Evolutionary conservation across 805 yeast species (phyloP).

Genomic region (Saturnispora diversa): DNA sequence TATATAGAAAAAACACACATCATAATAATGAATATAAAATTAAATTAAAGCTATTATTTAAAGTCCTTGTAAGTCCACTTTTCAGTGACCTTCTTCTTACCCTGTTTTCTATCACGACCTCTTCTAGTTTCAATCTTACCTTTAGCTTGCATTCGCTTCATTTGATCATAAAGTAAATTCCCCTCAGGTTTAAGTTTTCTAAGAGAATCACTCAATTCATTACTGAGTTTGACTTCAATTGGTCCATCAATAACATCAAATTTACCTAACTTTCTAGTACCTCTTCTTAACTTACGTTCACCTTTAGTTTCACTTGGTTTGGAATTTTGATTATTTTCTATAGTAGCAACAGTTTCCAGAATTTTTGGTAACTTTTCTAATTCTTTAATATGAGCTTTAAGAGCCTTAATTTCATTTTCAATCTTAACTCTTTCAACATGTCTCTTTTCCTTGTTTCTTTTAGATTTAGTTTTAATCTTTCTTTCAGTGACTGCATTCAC

Average conservation of each 20-base stretch:
- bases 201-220: slow-evolving; percentile 79
- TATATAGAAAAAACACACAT: neutral
- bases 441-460: slow-evolving; percentile 63
- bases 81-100: slow-evolving; percentile 71
- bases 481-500: slow-evolving; percentile 59
- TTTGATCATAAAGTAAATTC: slow-evolving; percentile 69
- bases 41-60: slow-evolving; percentile 36
- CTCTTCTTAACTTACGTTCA: slow-evolving; percentile 24
- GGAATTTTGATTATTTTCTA: slow-evolving; percentile 7
- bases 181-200: slow-evolving; percentile 89
- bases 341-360: slow-evolving; percentile 20
- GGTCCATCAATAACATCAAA: slow-evolving; percentile 36
- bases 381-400: slow-evolving; percentile 55
- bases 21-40: neutral
- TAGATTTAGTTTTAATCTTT: slow-evolving; percentile 68
- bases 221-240: slow-evolving; percentile 76
- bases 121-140: slow-evolving; percentile 85
- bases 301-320: slow-evolving; percentile 16
- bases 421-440: slow-evolving; percentile 52
- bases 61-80: slow-evolving; percentile 93
- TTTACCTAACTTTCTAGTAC: slow-evolving; percentile 34
- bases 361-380: slow-evolving; percentile 45
- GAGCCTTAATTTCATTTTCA: slow-evolving; percentile 43
- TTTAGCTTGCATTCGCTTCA: slow-evolving; percentile 70
- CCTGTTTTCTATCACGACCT: slow-evolving; percentile 55